phyloP scores from a whole-genome alignment of 2,329 filamentous ascomycete species.

The Leptographium lundbergii region DNA sequence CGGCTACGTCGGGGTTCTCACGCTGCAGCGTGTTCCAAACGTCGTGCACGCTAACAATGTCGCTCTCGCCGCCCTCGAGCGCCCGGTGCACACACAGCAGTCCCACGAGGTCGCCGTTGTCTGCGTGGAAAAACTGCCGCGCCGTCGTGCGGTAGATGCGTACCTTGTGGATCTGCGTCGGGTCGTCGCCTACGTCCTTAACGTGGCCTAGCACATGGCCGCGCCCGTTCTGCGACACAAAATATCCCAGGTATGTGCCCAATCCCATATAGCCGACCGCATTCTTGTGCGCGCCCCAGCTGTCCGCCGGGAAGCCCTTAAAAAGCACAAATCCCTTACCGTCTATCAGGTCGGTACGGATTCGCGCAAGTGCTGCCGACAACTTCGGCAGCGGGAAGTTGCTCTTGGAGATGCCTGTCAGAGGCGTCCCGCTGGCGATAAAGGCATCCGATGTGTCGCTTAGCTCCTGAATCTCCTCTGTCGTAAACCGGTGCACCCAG shows the following conservation, averaged over 20 bases:
- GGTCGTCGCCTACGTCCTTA: slow-evolving; percentile 76
- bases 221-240: slow-evolving; percentile 72
- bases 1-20: slow-evolving; percentile 66
- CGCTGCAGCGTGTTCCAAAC: slow-evolving; percentile 71
- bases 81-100: slow-evolving; percentile 70
- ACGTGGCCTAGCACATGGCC: slow-evolving; percentile 84
- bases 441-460: slow-evolving; percentile 56
- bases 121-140: slow-evolving; percentile 73
- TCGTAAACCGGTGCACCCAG: slow-evolving; percentile 61
- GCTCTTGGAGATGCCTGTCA: slow-evolving; percentile 51
- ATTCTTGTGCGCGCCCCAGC: slow-evolving; percentile 69
- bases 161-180: slow-evolving; percentile 69
- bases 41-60: slow-evolving; percentile 64
- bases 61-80: slow-evolving; percentile 70
- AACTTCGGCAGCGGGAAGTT: slow-evolving; percentile 33
- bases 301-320: slow-evolving; percentile 65
- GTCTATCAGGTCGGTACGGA: slow-evolving; percentile 43
- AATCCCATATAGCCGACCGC: slow-evolving; percentile 87
- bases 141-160: slow-evolving; percentile 86
- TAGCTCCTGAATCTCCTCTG: slow-evolving; percentile 55
- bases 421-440: slow-evolving; percentile 47
- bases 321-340: slow-evolving; percentile 86
- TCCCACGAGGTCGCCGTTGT: slow-evolving; percentile 73
- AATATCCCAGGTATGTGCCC: slow-evolving; percentile 75
- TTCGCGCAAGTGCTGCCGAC: slow-evolving; percentile 19